Conservation (phyloP, 345 rosid genomes). For the Microcos paniculata region DNA sequence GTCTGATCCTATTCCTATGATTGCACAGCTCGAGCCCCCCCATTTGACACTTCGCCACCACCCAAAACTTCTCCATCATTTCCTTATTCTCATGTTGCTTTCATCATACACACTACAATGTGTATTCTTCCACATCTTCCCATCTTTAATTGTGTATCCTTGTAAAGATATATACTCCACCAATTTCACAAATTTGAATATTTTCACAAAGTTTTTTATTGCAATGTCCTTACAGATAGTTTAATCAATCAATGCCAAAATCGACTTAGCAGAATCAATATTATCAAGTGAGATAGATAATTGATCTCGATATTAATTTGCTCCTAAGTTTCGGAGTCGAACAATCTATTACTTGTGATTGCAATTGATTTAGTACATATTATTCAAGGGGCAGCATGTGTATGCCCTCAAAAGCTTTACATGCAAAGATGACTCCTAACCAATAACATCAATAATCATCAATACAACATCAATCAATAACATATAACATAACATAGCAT, state of each 20-base stretch:
- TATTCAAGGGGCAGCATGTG: neutral
- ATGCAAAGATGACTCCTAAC: neutral
- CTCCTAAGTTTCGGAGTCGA: no score
- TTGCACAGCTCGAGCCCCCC: neutral
- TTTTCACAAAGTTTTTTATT: no score
- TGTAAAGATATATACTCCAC: neutral
- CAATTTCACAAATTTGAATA: no score
- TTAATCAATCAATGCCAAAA: no score
- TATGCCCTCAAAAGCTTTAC: neutral
- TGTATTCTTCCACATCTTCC: neutral
- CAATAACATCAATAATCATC: no score
- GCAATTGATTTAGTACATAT: neutral
- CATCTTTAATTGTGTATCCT: neutral
- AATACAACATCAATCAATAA: no score
- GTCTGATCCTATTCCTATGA: constrained; percentile 2
- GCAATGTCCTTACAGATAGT: no score
- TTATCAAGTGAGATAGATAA: no score
- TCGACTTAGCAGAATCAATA: no score
- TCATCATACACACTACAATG: neutral
- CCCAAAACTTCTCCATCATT: neutral
- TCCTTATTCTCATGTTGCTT: neutral
- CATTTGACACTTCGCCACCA: constrained; percentile 3
- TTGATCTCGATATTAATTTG: neutral
- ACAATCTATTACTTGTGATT: no score
- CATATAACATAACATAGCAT: no score